Evolutionary conservation across 2,329 filamentous ascomycete species (phyloP).

Genomic region (Gnomoniopsis sp.): DNA sequence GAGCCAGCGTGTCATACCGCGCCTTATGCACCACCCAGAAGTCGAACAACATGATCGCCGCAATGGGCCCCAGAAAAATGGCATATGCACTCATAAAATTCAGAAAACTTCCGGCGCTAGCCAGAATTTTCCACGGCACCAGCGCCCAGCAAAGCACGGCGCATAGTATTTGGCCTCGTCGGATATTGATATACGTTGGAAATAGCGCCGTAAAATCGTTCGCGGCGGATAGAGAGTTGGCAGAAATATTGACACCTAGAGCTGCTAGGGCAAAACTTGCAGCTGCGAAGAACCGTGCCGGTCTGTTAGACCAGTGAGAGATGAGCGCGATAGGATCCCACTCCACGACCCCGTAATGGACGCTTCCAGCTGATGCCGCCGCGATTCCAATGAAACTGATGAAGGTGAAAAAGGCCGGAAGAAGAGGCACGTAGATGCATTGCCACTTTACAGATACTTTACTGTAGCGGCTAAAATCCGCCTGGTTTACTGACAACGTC

Average conservation of each 20-base stretch:
- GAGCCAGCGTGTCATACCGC: constrained; percentile 32
- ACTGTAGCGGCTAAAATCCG: constrained; percentile 17
- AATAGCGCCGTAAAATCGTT: constrained; percentile 49
- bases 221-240: constrained; percentile 49
- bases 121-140: constrained; percentile 21
- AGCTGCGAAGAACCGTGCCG: constrained; percentile 11
- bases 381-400: constrained; percentile 40
- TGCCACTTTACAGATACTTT: constrained; percentile 8
- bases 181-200: constrained; percentile 50
- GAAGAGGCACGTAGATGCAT: constrained; percentile 18
- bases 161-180: constrained; percentile 42
- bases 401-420: constrained; percentile 40
- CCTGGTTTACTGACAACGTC: constrained; percentile 18
- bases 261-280: constrained; percentile 34
- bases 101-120: constrained; percentile 15
- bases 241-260: constrained; percentile 50
- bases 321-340: constrained; percentile 43
- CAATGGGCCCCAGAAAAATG: constrained; percentile 32
- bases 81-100: constrained; percentile 32
- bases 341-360: constrained; percentile 37
- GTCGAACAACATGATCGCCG: constrained; percentile 22
- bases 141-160: constrained; percentile 38
- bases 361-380: constrained; percentile 37
- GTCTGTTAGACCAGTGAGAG: constrained; percentile 25
- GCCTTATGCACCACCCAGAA: constrained; percentile 29